Percentiles rank a stretch among this genome's conserved stretches.
Evolutionary conservation across 208 protist genomes (phyloP).

Genomic region (Crithidia bombi): DNA sequence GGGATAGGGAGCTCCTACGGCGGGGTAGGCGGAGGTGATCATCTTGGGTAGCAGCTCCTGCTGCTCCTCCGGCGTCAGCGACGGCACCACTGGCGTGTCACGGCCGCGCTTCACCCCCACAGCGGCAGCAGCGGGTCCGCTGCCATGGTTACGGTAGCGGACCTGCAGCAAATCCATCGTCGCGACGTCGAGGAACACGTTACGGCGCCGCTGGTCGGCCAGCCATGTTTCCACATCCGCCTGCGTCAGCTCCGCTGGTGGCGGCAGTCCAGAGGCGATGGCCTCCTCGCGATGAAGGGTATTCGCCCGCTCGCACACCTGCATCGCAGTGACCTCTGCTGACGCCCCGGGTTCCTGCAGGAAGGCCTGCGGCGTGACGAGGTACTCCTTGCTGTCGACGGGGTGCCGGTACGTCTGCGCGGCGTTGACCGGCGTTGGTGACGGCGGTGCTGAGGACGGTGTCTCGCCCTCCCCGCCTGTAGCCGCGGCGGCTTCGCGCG

Average conservation of each 20-base stretch:
- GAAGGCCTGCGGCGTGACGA: conserved; percentile 79
- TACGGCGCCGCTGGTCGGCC: conserved; percentile 66
- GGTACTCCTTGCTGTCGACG: conserved; percentile 59
- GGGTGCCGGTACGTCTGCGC: conserved; percentile 71
- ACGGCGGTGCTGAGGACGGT: not conserved
- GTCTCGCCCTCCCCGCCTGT: not conserved
- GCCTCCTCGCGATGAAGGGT: conserved; percentile 24
- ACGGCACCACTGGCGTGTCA: not conserved
- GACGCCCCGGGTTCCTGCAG: conserved; percentile 38
- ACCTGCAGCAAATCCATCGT: conserved; percentile 56
- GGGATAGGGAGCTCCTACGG: conserved; percentile 21
- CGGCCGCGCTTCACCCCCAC: conserved; percentile 20
- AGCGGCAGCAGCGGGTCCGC: not conserved
- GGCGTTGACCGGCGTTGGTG: conserved; percentile 1
- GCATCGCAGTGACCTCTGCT: conserved; percentile 28
- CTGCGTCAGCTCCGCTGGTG: conserved; percentile 26
- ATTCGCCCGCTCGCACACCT: conserved; percentile 36
- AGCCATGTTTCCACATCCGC: conserved; percentile 57
- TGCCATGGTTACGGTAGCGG: conserved; percentile 37
- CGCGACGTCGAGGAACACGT: conserved; percentile 67
- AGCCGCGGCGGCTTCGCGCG: not conserved
- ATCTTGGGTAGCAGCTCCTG: conserved; percentile 17
- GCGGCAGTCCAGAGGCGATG: conserved; percentile 4
- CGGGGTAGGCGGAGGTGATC: conserved; percentile 21
- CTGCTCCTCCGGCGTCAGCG: conserved; percentile 20